Conservation (phyloP, 2,329 filamentous ascomycete genomes). For the Neonectria punicea region DNA sequence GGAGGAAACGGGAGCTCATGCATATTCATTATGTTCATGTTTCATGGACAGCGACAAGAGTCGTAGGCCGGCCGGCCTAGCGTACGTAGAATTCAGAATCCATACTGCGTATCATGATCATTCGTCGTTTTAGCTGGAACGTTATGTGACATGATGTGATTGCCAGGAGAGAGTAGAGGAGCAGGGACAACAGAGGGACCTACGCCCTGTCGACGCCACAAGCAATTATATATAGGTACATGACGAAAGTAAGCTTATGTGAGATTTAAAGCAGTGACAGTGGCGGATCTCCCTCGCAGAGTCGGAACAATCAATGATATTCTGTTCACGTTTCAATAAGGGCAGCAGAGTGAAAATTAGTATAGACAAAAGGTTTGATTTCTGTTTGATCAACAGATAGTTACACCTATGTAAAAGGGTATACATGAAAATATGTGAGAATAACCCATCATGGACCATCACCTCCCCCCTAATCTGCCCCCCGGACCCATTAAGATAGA, state of each 20-base stretch:
- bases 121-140: not conserved
- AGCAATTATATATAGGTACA: not conserved
- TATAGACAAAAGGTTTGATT: not conserved
- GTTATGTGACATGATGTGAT: not conserved
- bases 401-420: slow-evolving; percentile 8
- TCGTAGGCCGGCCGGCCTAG: not conserved
- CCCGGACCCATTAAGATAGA: not conserved
- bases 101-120: not conserved
- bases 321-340: not conserved
- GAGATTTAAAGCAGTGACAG: not conserved
- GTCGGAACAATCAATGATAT: not conserved
- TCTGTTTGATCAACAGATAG: not conserved
- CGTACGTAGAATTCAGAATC: slow-evolving; percentile 5
- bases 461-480: not conserved
- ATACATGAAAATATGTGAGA: slow-evolving; percentile 6
- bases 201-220: not conserved
- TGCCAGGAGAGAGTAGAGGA: not conserved
- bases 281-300: no score
- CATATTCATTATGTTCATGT: not conserved
- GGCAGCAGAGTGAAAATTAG: not conserved
- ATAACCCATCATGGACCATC: slow-evolving; percentile 10
- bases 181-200: not conserved
- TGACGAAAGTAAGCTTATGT: not conserved
- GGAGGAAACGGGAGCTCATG: slow-evolving; percentile 1
- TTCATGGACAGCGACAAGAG: slow-evolving; percentile 21